Evolutionary conservation across 2,329 filamentous ascomycete genomes (phyloP), one percentile per base, ranked within the genome.

Genomic region (Rhinocladiella similis): DNA sequence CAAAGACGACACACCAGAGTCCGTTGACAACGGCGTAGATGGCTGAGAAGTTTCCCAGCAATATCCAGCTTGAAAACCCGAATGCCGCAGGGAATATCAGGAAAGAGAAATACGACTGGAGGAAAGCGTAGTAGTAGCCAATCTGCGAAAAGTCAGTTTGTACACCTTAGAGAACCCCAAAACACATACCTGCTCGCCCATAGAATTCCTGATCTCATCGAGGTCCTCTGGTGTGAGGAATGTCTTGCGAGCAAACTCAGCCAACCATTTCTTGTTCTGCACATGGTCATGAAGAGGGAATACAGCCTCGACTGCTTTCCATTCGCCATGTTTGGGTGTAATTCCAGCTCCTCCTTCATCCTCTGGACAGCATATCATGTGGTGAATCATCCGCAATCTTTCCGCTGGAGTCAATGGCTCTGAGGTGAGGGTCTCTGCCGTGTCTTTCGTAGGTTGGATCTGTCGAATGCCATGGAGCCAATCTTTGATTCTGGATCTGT

Each of bases 111-210:
- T 97, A 97, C 33, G 88, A 88, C 68, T 96, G 90, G 29, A 95
- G 82, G 69, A 97, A 97, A 38, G 92, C 91, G 71, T 96, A 97
- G 76, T 97, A 97, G 72, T 95, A 96, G 35, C 90, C 93, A 56
- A 97, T 89, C 80, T 84, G 61, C 9, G 10, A 38, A 22, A 22
- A 14, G 47, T 54, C 43, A 59, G 41, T 49, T 12, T 39, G 48
- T 13, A 20, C 12, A 3, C 10, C 13, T 12, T 22, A 12, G 16
- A 7, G 12, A 46, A 16, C 9, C 18, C 18, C n/a, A 19, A 16
- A 4, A 5, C 14, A 50, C 59, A 46, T 57, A 78, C 77, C 70
- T 85, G 88, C 72, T 93, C 88, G 47, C 90, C 90, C 70, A 91
- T 91, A 62, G 86, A 80, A 68, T 91, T 81, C 22, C 88, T 83